Percentiles rank a stretch among this genome's conserved stretches.
Evolutionary conservation across 169 alveolate genomes (phyloP).

Genomic region (Plasmodium ovale): DNA sequence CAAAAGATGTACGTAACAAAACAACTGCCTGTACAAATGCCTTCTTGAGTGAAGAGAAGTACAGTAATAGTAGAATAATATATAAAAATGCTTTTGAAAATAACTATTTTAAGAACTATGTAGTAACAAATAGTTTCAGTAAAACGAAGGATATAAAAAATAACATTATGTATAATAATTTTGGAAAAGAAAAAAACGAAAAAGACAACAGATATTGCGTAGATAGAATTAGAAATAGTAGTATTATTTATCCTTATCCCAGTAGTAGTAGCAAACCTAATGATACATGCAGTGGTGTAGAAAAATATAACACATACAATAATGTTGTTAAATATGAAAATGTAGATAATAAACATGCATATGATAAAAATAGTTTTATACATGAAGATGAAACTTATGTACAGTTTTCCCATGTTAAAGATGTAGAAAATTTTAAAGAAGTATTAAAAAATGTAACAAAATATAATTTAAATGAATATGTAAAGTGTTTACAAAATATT

Average conservation of each 20-base stretch:
- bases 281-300: constrained; percentile 23
- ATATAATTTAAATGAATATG: constrained; percentile 68
- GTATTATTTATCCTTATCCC: constrained; percentile 22
- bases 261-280: constrained; percentile 14
- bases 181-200: not conserved
- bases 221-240: constrained; percentile 23
- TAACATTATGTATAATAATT: constrained; percentile 12
- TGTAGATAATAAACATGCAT: constrained; percentile 9
- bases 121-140: not conserved
- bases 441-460: constrained; percentile 33
- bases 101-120: not conserved
- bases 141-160: constrained; percentile 7
- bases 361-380: constrained; percentile 10
- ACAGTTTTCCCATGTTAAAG: constrained; percentile 16
- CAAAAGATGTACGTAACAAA: constrained; percentile 3
- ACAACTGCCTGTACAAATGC: not conserved
- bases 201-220: constrained; percentile 3
- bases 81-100: constrained; percentile 33
- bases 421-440: constrained; percentile 61
- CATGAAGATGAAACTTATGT: constrained; percentile 20
- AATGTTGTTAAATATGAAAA: constrained; percentile 18
- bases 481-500: constrained; percentile 57
- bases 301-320: constrained; percentile 3
- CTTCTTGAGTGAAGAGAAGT: not conserved
- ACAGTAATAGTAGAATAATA: not conserved